Conservation (phyloP, 495 filamentous ascomycete genomes). For the Bacidia rubella region DNA sequence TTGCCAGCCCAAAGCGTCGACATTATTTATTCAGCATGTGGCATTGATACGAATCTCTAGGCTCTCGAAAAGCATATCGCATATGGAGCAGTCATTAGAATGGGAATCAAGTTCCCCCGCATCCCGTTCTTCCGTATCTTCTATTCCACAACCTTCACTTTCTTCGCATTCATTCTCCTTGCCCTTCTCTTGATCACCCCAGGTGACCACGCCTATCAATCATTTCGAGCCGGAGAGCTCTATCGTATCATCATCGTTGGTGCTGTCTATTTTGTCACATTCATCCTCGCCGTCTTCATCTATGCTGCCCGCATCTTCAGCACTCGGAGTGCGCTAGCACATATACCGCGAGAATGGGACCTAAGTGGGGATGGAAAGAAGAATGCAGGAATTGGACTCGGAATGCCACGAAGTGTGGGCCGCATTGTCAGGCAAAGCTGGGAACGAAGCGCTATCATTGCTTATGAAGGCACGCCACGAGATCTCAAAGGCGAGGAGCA, state of each 20-base stretch:
- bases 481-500: conserved; percentile 25
- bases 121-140: conserved; percentile 58
- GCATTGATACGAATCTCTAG: background rate
- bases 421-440: conserved; percentile 59
- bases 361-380: conserved; percentile 64
- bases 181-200: conserved; percentile 69
- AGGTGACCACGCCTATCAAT: conserved; percentile 70
- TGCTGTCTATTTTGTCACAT: conserved; percentile 63
- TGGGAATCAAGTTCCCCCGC: conserved; percentile 16
- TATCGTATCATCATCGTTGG: conserved; percentile 78
- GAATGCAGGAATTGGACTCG: conserved; percentile 18
- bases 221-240: conserved; percentile 44
- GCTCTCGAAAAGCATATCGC: background rate
- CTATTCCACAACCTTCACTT: conserved; percentile 66
- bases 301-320: conserved; percentile 85
- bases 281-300: conserved; percentile 56
- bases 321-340: conserved; percentile 59
- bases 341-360: conserved; percentile 73
- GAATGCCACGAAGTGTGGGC: conserved; percentile 52
- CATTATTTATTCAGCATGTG: background rate
- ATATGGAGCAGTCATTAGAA: background rate
- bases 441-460: conserved; percentile 63
- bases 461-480: conserved; percentile 64
- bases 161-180: conserved; percentile 60
- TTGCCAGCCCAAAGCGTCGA: no score